phyloP scores from a whole-genome alignment of 2,329 filamentous ascomycete genomes.

The Sphaerulina musiva region DNA sequence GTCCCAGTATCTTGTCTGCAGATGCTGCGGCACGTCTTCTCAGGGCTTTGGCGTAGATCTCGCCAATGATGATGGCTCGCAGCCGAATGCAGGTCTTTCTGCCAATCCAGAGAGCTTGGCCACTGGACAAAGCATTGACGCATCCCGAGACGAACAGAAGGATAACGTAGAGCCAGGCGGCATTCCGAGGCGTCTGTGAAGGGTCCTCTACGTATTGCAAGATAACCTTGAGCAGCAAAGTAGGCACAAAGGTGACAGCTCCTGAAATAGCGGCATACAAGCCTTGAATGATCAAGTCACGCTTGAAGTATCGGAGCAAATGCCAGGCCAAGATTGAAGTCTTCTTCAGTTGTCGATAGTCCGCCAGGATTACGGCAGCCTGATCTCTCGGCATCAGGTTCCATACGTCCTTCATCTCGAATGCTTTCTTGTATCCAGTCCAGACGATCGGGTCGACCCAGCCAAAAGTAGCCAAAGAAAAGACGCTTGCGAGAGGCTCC shows the following conservation, averaged over 20 bases:
- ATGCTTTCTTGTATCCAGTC: constrained; percentile 76
- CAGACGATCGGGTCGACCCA: constrained; percentile 90
- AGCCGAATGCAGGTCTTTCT: constrained; percentile 90
- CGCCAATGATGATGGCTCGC: constrained; percentile 89
- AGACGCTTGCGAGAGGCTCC: constrained; percentile 79
- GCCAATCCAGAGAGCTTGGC: constrained; percentile 85
- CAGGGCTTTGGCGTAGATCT: constrained; percentile 93
- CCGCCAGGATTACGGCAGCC: constrained; percentile 67
- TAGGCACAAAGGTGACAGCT: constrained; percentile 83
- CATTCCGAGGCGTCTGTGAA: constrained; percentile 66
- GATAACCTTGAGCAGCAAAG: constrained; percentile 82
- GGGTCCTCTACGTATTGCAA: constrained; percentile 90
- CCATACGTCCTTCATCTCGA: constrained; percentile 84
- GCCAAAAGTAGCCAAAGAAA: constrained; percentile 79
- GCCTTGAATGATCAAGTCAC: constrained; percentile 67
- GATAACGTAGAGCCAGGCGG: constrained; percentile 93
- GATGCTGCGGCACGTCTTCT: constrained; percentile 76
- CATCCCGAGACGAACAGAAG: constrained; percentile 78
- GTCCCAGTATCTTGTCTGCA: constrained; percentile 65
- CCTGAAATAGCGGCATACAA: constrained; percentile 72
- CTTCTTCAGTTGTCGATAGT: constrained; percentile 80
- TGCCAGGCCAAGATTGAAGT: constrained; percentile 73
- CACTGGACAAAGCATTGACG: constrained; percentile 73
- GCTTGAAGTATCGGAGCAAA: constrained; percentile 76
- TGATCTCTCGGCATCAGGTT: constrained; percentile 85